These are phyloP conservation scores for Ceratocystis diversiconidia DNA, from an alignment of 2,329 filamentous ascomycete genomes.

Conservation along the genomic window DNA sequence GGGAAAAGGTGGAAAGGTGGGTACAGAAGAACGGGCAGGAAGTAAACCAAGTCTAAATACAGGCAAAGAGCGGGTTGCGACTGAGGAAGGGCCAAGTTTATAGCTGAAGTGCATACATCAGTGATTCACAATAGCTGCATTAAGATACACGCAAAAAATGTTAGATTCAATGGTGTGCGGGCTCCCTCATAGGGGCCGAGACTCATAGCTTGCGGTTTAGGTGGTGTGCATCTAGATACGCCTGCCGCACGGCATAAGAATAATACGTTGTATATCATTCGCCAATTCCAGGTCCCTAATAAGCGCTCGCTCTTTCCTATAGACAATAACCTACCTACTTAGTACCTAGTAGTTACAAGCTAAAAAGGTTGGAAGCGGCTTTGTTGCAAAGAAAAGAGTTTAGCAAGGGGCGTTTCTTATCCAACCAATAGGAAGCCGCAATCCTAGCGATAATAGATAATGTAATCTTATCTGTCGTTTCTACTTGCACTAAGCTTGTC, in stretches of 20 bases:
- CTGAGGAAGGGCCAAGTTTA: neutral
- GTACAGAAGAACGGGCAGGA: neutral
- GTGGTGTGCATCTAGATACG: too few relatives aligned
- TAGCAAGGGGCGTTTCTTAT: neutral
- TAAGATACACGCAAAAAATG: too few relatives aligned
- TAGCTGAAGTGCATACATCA: too few relatives aligned
- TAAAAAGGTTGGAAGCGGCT: neutral
- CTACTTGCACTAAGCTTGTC: neutral
- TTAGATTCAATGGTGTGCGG: too few relatives aligned
- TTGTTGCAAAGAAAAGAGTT: neutral
- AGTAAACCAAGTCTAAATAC: constrained; percentile 6
- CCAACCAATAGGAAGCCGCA: neutral
- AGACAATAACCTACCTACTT: neutral
- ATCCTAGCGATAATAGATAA: neutral
- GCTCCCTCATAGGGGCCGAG: too few relatives aligned
- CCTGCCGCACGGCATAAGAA: neutral
- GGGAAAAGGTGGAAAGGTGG: constrained; percentile 7
- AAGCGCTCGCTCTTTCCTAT: too few relatives aligned
- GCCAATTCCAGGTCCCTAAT: neutral
- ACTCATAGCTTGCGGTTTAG: neutral
- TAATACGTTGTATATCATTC: neutral
- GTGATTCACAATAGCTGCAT: too few relatives aligned
- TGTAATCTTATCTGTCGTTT: neutral
- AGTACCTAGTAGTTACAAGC: neutral
- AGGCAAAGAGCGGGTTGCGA: neutral